A percentile compares a stretch with the other conserved stretches of the same genome.
phyloP scores from a whole-genome alignment of 108 stramenopile species.

The Skeletonema potamos region DNA sequence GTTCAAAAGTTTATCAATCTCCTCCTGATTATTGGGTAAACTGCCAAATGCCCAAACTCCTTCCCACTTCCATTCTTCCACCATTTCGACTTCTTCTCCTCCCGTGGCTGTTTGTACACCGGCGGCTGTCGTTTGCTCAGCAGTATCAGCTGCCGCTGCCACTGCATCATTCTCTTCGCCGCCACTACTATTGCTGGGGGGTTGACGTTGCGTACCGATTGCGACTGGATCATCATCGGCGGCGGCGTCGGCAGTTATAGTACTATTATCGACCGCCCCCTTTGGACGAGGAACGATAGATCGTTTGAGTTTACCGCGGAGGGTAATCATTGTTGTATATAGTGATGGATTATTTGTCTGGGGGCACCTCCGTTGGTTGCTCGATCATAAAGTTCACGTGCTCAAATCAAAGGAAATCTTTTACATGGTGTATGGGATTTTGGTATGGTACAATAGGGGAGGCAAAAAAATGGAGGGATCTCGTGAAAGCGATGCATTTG shows the following conservation, averaged over 20 bases:
- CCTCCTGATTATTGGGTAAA: slow-evolving; percentile 16
- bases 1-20: neutral
- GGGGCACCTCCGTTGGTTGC: neutral
- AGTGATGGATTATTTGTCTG: neutral
- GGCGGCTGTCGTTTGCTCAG: neutral
- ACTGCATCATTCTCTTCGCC: too few species aligned
- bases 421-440: too few species aligned
- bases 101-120: neutral
- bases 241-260: neutral
- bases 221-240: neutral
- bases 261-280: too few species aligned
- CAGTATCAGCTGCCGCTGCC: neutral
- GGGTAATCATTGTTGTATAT: slow-evolving; percentile 31
- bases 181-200: too few species aligned
- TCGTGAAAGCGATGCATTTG: too few species aligned
- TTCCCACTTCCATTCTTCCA: slow-evolving; percentile 59
- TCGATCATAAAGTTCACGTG: too few species aligned
- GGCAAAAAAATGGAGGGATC: too few species aligned
- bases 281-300: slow-evolving; percentile 10
- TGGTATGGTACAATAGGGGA: too few species aligned
- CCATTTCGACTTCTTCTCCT: neutral
- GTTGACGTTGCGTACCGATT: neutral
- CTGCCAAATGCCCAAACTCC: slow-evolving; percentile 74
- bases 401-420: too few species aligned
- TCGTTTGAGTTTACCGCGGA: slow-evolving; percentile 42